Base-by-base conservation (phyloP, 768 basidiomycete genomes). In the Rhodotorula diobovata region DNA sequence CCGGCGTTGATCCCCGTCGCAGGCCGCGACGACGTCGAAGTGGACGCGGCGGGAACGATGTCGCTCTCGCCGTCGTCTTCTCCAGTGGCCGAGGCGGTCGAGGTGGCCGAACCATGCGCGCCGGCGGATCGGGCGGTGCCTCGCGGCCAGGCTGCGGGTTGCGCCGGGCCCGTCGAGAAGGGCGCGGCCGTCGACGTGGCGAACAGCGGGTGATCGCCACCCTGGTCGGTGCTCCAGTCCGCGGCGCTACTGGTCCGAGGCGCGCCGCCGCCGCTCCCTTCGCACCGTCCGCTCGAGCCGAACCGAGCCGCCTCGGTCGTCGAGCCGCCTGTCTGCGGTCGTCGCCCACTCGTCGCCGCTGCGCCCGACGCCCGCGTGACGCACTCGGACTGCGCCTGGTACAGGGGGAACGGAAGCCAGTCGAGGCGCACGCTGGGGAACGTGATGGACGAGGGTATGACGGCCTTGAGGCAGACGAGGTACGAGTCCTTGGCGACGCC, bases 321-420 rank as follows among this genome's bases (percentile, higher is more conserved):
- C 12, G 65, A 71, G 1, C 48, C 55, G n/a, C 35, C 70, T 21
- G 70, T 66, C 15, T 61, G 45, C 2, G 64, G 64, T 41, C 70
- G 64, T 21, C 39, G 7, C 43, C 39, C 23, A 6, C 41, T 43
- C 41, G 30, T 8, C 21, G 46, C 39, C 14, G 12, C 45, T 34
- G 64, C 28, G 14, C 61, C 61, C 28, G 65, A 63, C 1, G 65
- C 56, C 18, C 61, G 56, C 30, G 66, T 35, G 35, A 74, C 66
- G 50, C 61, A 67, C 23, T 74, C 73, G 50, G 57, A 45, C 48
- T 74, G 73, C 14, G 68, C 68, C 21, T 67, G 65, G 54, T 63
- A 67, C 28, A 74, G 66, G 28, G 64, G 48, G 61, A 74, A 74
- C 14, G 73, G 68, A 23, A 63, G 56, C 66, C 68, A 74, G 50